phyloP scores from a whole-genome alignment of 345 rosid genomes.

The Murraya koenigii region DNA sequence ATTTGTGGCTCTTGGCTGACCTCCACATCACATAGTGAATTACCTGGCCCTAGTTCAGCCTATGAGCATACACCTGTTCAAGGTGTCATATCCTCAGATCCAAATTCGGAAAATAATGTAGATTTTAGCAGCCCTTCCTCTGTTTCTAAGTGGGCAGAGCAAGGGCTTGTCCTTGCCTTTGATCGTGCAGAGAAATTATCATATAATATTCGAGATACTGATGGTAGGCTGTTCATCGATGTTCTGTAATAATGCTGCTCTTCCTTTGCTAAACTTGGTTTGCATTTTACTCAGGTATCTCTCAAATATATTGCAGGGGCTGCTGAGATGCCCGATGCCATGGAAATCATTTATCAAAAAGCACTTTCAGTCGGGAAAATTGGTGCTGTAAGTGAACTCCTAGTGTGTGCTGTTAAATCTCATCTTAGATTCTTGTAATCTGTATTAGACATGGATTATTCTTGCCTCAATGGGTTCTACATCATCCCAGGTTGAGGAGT shows the following conservation, averaged over 20 bases:
- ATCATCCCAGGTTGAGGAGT: slow-evolving; percentile 59
- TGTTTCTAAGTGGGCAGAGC: slow-evolving; percentile 49
- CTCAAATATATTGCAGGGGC: slow-evolving; percentile 40
- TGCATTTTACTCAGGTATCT: slow-evolving; percentile 12
- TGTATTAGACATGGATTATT: background rate
- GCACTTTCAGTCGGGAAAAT: slow-evolving; percentile 57
- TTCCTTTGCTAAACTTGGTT: slow-evolving; percentile 16
- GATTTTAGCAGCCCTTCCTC: slow-evolving; percentile 42
- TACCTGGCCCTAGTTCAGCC: slow-evolving; percentile 30
- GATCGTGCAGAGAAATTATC: slow-evolving; percentile 65
- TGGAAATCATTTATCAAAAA: slow-evolving; percentile 62
- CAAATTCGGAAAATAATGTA: slow-evolving; percentile 18
- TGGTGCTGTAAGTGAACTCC: slow-evolving; percentile 54
- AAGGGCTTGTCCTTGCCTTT: slow-evolving; percentile 53
- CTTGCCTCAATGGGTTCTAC: background rate
- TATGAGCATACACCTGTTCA: slow-evolving; percentile 11
- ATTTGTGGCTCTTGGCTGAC: slow-evolving; percentile 55
- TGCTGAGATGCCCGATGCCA: slow-evolving; percentile 76
- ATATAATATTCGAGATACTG: slow-evolving; percentile 38
- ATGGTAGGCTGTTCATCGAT: slow-evolving; percentile 44
- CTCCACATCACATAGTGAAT: slow-evolving; percentile 29
- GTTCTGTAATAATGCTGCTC: background rate
- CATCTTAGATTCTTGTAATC: slow-evolving; percentile 2
- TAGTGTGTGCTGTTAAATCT: background rate
- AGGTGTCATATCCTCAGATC: slow-evolving; percentile 11